These are phyloP conservation scores for Meyerozyma elateridarum DNA, from an alignment of 1,139 yeast genomes.

Conservation along the genomic window DNA sequence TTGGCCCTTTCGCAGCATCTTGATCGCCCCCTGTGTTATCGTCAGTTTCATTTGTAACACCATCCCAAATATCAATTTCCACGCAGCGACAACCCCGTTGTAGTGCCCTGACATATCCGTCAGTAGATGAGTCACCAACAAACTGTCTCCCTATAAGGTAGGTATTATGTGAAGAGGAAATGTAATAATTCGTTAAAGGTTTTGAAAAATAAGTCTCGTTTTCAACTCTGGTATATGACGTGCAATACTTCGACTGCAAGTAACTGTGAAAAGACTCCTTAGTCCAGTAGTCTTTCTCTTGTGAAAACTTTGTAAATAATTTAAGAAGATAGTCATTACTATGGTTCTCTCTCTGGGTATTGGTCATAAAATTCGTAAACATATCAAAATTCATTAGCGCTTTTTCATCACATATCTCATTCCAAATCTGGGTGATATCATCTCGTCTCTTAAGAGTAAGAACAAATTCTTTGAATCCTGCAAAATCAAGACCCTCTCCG, in stretches of 20 bases:
- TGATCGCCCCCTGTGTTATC: conserved; percentile 17
- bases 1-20: conserved; percentile 47
- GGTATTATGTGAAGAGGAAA: conserved; percentile 93
- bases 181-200: conserved; percentile 81
- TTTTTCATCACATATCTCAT: conserved; percentile 19
- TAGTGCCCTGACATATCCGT: conserved; percentile 83
- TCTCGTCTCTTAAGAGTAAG: conserved; percentile 34
- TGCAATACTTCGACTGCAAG: conserved; percentile 43
- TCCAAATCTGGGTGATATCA: conserved; percentile 30
- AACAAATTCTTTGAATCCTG: conserved; percentile 71
- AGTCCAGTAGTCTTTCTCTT: conserved; percentile 28
- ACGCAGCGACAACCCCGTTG: conserved; percentile 91
- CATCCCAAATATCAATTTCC: conserved; percentile 96
- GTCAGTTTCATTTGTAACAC: conserved; percentile 25
- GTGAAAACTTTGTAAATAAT: conserved; percentile 45
- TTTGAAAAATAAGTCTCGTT: conserved; percentile 44
- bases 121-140: conserved; percentile 88
- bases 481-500: conserved; percentile 45
- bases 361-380: conserved; percentile 44
- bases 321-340: conserved; percentile 23
- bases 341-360: conserved; percentile 48
- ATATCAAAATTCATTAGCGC: conserved; percentile 38
- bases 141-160: conserved; percentile 84
- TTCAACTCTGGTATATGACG: conserved; percentile 25
- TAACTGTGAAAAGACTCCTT: conserved; percentile 50